Evolutionary conservation across 228 moss, liverwort and hornwort genomes (phyloP), one percentile per base, ranked within the genome.

Genomic region (Sphagnum fallax): DNA sequence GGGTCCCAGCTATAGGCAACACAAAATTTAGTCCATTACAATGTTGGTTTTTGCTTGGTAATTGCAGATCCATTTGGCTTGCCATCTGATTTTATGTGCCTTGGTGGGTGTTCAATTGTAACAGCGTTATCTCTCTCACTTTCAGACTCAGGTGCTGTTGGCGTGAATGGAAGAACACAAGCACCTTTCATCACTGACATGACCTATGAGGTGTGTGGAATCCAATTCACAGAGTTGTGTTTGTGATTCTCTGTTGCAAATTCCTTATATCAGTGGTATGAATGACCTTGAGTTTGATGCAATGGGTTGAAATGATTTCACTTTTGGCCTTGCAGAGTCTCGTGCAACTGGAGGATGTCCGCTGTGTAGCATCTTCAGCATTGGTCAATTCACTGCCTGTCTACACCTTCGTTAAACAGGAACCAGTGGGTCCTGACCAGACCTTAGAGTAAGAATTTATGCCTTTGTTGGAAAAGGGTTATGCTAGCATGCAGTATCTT

Each of bases 311-410:
- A 55, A 55, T 55, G 55, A 8, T 55, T 55, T 8, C 55, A 49
- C 18, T 62, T 70, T 70, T 5, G 15, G 49, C 68, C 51, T 47
- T 65, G 59, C 81, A 84, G 85, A 85, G 75, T 73, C 65, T 85
- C 47, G 76, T 87, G 72, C 71, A 77, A 75, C 70, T 87, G 6
- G 84, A 87, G 79, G 75, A 74, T 48, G 87, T 87, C 52, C 48
- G 69, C 2, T 87, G 87, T 64, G 84, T 87, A 5, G 84, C 84
- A 4, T 70, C 87, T 10, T 49, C 70, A 6, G 62, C 75, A 0
- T 50, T 73, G 0, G 81, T 87, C 47, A 69, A 73, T 18, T 71
- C 77, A 10, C 52, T 87, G 48, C 64, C 71, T 16, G 73, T 79
- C 15, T 73, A 69, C 52, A 12, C 61, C 0, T 79, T 67, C 60